These are phyloP conservation scores for Cystobasidiaceae sp. DNA, from an alignment of 1,284 basidiomycete species.

Conservation along the genomic window DNA sequence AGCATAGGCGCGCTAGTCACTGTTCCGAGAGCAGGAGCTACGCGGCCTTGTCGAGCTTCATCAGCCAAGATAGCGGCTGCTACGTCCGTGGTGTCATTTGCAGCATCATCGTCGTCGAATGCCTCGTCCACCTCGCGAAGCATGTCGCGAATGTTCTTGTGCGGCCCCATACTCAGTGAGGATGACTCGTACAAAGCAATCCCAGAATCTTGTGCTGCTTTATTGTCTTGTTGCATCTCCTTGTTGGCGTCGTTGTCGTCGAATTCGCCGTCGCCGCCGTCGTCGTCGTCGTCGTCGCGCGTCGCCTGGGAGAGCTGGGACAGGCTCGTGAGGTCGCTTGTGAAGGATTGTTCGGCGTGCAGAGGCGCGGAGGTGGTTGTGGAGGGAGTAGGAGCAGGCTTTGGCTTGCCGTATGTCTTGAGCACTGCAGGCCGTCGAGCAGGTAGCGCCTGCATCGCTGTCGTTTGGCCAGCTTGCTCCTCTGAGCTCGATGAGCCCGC, in stretches of 20 bases:
- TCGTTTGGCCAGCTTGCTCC: too few species aligned
- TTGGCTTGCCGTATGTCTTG: constrained; percentile 24
- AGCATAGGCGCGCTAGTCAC: too few species aligned
- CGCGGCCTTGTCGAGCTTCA: too few species aligned
- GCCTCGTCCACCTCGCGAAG: not conserved
- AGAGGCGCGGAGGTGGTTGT: not conserved
- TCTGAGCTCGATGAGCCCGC: too few species aligned
- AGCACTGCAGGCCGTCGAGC: not conserved
- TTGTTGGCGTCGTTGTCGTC: not conserved
- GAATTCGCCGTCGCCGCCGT: not conserved
- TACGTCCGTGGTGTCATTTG: too few species aligned
- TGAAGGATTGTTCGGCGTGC: constrained; percentile 3
- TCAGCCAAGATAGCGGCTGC: too few species aligned
- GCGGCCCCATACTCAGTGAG: too few species aligned
- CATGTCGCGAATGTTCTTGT: too few species aligned
- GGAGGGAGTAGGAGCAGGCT: not conserved
- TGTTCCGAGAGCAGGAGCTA: too few species aligned
- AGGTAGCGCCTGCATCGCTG: not conserved
- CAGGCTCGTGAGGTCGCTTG: constrained; percentile 19
- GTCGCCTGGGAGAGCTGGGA: constrained; percentile 12
- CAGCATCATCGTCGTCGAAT: not conserved
- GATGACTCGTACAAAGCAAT: too few species aligned
- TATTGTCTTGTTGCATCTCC: too few species aligned
- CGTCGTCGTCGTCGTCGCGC: not conserved
- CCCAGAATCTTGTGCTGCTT: too few species aligned